A percentile compares a stretch with the other conserved stretches of the same genome.
These are phyloP conservation scores for Penicillium sp. DNA, from an alignment of 2,329 filamentous ascomycete genomes.

Conservation along the genomic window DNA sequence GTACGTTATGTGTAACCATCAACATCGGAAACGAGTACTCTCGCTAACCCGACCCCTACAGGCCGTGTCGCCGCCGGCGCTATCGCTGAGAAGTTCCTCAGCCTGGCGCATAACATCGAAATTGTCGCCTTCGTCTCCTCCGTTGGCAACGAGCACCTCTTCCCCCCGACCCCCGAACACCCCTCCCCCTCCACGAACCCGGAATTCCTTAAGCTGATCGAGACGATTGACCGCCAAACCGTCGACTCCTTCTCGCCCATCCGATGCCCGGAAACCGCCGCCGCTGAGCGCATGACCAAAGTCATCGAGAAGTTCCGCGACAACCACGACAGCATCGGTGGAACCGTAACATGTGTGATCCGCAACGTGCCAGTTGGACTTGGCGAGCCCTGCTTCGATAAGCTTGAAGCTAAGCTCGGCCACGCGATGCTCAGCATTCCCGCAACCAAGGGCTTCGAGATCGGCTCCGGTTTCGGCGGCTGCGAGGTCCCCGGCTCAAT, in stretches of 20 bases:
- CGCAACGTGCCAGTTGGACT: constrained; percentile 80
- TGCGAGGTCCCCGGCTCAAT: constrained; percentile 81
- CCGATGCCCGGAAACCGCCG: constrained; percentile 72
- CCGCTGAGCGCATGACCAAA: constrained; percentile 70
- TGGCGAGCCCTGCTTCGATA: constrained; percentile 93
- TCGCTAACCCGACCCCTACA: constrained; percentile 26
- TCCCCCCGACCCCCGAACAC: constrained; percentile 67
- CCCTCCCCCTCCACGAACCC: constrained; percentile 73
- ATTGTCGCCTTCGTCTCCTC: constrained; percentile 89
- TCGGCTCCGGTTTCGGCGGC: constrained; percentile 88
- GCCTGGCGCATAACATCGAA: constrained; percentile 76
- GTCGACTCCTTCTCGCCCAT: constrained; percentile 86
- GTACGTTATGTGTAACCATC: constrained; percentile 38
- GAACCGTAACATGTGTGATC: constrained; percentile 92
- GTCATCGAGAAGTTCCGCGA: constrained; percentile 77
- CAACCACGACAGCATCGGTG: constrained; percentile 82
- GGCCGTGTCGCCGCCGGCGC: constrained; percentile 84
- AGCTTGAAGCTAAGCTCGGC: constrained; percentile 85
- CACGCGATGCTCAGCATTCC: constrained; percentile 96
- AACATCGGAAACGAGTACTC: neutral
- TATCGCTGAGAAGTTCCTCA: constrained; percentile 90
- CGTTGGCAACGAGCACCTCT: constrained; percentile 76
- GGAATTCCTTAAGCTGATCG: constrained; percentile 71
- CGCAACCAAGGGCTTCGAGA: constrained; percentile 92
- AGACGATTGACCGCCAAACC: constrained; percentile 68